A percentile compares a stretch with the other conserved stretches of the same genome.
Conservation (phyloP, 345 rosid genomes). For the Euphorbia tirucalli region DNA sequence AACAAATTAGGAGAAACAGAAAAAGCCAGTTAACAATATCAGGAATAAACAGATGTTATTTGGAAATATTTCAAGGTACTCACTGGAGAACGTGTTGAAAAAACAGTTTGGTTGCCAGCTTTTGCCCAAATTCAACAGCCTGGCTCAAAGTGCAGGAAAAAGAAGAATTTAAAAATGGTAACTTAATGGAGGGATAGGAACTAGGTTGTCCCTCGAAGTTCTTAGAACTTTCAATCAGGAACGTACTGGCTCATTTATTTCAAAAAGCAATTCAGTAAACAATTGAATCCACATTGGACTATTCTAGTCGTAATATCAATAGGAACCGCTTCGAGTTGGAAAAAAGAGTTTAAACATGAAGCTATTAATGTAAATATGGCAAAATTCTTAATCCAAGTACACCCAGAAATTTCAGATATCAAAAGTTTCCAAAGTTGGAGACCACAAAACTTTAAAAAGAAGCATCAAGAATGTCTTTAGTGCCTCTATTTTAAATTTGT, state of each 20-base stretch:
- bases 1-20: neutral
- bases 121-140: conserved; percentile 81
- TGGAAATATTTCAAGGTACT: conserved; percentile 28
- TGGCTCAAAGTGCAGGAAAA: conserved; percentile 27
- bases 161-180: too few relatives aligned
- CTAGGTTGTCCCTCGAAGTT: neutral
- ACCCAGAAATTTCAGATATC: neutral
- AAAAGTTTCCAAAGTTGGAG: neutral
- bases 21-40: neutral
- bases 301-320: neutral
- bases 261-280: neutral
- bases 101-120: conserved; percentile 72
- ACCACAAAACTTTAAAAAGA: neutral
- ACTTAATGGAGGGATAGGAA: too few relatives aligned
- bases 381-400: neutral
- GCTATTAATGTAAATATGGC: neutral
- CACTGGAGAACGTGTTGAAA: conserved; percentile 71
- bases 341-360: neutral
- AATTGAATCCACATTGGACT: neutral
- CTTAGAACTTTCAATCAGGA: conserved; percentile 2
- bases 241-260: neutral
- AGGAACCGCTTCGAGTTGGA: neutral
- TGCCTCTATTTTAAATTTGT: neutral
- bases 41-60: conserved; percentile 9
- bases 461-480: neutral